phyloP scores from a whole-genome alignment of 2,329 filamentous ascomycete genomes.

The Trichoderma citrinoviride region DNA sequence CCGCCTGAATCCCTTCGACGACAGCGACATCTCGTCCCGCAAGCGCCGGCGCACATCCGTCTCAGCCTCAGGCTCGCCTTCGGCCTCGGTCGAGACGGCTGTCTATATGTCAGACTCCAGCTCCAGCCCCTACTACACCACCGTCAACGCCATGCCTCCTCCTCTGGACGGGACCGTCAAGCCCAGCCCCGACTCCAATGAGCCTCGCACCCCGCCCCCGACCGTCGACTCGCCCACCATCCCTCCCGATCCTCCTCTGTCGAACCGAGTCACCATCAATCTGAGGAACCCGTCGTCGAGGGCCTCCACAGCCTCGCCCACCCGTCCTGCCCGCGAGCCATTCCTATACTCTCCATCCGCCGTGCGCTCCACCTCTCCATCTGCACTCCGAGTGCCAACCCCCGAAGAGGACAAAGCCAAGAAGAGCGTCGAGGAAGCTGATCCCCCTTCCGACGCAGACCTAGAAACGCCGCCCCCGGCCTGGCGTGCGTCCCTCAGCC shows the following conservation, averaged over 20 bases:
- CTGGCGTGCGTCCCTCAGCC: conserved; percentile 37
- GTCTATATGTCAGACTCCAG: conserved; percentile 35
- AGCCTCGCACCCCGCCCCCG: conserved; percentile 45
- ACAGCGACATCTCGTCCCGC: conserved; percentile 53
- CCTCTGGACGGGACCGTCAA: conserved; percentile 40
- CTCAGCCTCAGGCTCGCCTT: conserved; percentile 53
- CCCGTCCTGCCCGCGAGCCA: background rate
- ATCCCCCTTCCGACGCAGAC: conserved; percentile 34
- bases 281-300: conserved; percentile 48
- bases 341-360: background rate
- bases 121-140: conserved; percentile 29
- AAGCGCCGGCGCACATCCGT: conserved; percentile 62
- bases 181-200: conserved; percentile 25
- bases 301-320: conserved; percentile 37
- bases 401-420: conserved; percentile 36
- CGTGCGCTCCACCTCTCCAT: background rate
- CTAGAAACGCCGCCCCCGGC: conserved; percentile 25
- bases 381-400: background rate
- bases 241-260: conserved; percentile 41
- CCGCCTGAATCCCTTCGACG: conserved; percentile 63
- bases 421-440: conserved; percentile 47
- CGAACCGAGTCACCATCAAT: conserved; percentile 61
- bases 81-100: conserved; percentile 48
- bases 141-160: conserved; percentile 31
- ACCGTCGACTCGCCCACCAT: conserved; percentile 34